phyloP scores from a whole-genome alignment of 495 filamentous ascomycete genomes.

The Hypomontagnella monticulosa region DNA sequence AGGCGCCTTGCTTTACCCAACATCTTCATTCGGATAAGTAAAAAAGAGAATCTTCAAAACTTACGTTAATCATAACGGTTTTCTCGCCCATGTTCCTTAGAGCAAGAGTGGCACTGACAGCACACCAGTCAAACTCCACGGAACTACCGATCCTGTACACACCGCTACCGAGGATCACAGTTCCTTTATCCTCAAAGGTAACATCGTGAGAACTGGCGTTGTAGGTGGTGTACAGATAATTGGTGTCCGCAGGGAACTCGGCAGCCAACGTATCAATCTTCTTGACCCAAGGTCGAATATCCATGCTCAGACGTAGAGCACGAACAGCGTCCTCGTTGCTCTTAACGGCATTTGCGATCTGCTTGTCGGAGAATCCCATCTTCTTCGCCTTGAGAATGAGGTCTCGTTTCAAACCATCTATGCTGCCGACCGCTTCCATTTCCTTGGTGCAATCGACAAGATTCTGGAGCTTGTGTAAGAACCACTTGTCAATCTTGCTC shows the following conservation, averaged over 20 bases:
- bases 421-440: constrained; percentile 85
- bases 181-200: constrained; percentile 92
- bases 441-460: constrained; percentile 89
- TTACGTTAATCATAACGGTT: constrained; percentile 94
- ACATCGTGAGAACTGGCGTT: constrained; percentile 97
- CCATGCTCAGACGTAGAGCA: constrained; percentile 83
- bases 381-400: constrained; percentile 91
- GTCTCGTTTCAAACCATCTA: constrained; percentile 87
- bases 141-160: constrained; percentile 98
- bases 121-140: constrained; percentile 99
- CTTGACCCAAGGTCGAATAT: constrained; percentile 91
- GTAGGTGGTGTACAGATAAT: constrained; percentile 98
- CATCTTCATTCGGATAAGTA: too few species aligned
- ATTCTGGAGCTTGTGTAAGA: constrained; percentile 96
- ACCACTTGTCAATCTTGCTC: constrained; percentile 97
- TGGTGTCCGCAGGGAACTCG: constrained; percentile 96
- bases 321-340: constrained; percentile 91
- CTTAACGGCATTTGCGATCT: constrained; percentile 88
- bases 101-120: constrained; percentile 90
- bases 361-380: constrained; percentile 95
- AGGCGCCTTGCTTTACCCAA: too few species aligned
- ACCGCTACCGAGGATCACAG: constrained; percentile 88
- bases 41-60: constrained; percentile 21
- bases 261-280: constrained; percentile 97
- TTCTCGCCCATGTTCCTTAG: constrained; percentile 91